Base-by-base conservation (phyloP, 257 asterid species). In the Solanum chiquidenum region DNA sequence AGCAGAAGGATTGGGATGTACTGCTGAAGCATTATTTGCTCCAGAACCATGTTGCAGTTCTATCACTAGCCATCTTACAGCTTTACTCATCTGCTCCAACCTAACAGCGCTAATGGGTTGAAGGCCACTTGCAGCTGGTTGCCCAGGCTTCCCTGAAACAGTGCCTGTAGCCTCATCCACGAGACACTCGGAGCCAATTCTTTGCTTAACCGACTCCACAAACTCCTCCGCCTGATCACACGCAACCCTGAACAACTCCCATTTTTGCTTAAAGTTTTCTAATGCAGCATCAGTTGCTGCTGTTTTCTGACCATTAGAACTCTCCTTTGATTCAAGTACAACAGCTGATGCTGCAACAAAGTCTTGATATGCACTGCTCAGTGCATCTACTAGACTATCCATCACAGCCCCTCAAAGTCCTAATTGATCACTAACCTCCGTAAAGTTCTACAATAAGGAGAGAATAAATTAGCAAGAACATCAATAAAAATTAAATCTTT, bases 41-140 rank as follows among this genome's bases (percentile, higher is more conserved):
- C 99, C 98, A 14, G 98, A 95, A 55, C 98, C 98, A 77, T 94
- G 98, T 55, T 95, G 99, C 89, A 97, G 91, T 75, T 95, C 99
- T 89, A 97, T 93, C 86, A 97, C 99, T 13, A 97, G 89, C 95
- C 96, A 96, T 87, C 99, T 90, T 64, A 97, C 99, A 29, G 99
- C 99, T 93, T 96, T 97, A 88, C 99, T 97, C 99, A 96, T 94
- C 92, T 97, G 99, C 94, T 97, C 99, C 95, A 97, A 88, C 21
- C 98, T 92, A 88, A 97, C 98, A 1, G 99, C 99, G 84, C 99
- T 97, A 58, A 97, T 95, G 9, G 99, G 99, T 10, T 98, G 98
- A 83, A 95, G 98, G 46, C 98, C 98, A 72, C 83, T 86, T 20
- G 92, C 73, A 60, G 87, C 83, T 7, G 93, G 86, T 88, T 94